Evolutionary conservation across 2,329 filamentous ascomycete genomes (phyloP).

Genomic region (Trichoderma atrobrunneum): DNA sequence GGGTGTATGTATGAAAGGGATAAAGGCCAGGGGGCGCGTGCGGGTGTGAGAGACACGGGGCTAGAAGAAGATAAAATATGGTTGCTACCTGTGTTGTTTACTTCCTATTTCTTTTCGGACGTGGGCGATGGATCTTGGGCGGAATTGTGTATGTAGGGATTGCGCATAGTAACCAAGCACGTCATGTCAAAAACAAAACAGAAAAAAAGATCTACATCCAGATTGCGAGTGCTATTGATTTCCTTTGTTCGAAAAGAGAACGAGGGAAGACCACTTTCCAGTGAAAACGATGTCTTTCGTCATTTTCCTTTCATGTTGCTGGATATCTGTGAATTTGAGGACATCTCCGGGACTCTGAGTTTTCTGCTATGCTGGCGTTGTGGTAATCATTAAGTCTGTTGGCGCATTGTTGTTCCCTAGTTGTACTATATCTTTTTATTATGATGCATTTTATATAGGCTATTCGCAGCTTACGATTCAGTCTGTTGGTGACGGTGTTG

Average conservation of each 20-base stretch:
- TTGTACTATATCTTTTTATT: background rate
- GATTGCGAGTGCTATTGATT: conserved; percentile 1
- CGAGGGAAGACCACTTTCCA: background rate
- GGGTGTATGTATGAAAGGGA: conserved; percentile 17
- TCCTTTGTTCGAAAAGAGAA: background rate
- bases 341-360: background rate
- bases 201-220: background rate
- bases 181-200: conserved; percentile 20
- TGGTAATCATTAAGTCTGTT: background rate
- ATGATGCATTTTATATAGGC: background rate
- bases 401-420: background rate
- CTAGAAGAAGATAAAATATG: conserved; percentile 23
- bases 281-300: background rate
- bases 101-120: conserved; percentile 28
- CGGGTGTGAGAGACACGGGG: conserved; percentile 1
- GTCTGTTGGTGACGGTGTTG: background rate
- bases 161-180: conserved; percentile 32
- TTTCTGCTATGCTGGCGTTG: background rate
- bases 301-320: background rate
- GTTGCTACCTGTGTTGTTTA: conserved; percentile 32
- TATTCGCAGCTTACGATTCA: background rate
- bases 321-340: background rate
- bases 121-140: conserved; percentile 22
- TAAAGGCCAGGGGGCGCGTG: conserved; percentile 1
- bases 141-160: conserved; percentile 34